phyloP scores from a whole-genome alignment of 2,329 filamentous ascomycete species.

The Periconia sp. region DNA sequence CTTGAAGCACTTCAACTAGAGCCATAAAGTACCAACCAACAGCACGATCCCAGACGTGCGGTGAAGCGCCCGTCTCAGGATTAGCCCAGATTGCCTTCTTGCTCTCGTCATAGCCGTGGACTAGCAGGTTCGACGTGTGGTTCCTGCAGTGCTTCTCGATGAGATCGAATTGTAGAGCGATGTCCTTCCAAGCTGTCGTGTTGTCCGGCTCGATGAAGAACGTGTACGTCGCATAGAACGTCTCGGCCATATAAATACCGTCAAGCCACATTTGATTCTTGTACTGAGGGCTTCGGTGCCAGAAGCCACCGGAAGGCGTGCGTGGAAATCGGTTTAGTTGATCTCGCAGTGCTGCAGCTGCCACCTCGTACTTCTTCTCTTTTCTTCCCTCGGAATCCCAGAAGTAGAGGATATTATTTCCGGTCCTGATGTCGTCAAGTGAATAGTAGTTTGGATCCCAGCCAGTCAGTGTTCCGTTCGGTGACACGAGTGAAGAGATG shows the following conservation, averaged over 20 bases:
- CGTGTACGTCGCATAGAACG: constrained; percentile 49
- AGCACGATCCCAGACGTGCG: constrained; percentile 46
- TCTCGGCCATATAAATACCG: constrained; percentile 54
- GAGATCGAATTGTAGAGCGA: constrained; percentile 43
- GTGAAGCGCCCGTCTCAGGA: constrained; percentile 40
- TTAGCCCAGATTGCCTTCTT: constrained; percentile 45
- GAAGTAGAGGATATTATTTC: constrained; percentile 60
- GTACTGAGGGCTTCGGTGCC: constrained; percentile 58
- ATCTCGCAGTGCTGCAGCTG: constrained; percentile 54
- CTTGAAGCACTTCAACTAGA: constrained; percentile 56
- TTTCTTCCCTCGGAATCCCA: constrained; percentile 48
- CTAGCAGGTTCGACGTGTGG: constrained; percentile 37
- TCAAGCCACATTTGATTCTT: constrained; percentile 65
- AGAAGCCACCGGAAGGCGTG: constrained; percentile 60
- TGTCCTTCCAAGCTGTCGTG: constrained; percentile 52
- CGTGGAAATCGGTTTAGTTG: constrained; percentile 58
- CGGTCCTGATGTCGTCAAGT: constrained; percentile 58
- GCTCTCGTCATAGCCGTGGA: constrained; percentile 44
- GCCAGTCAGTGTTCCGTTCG: constrained; percentile 55
- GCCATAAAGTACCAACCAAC: constrained; percentile 48
- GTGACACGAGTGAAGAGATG: constrained; percentile 55
- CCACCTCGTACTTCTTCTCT: constrained; percentile 56
- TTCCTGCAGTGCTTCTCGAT: constrained; percentile 44
- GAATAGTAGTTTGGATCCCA: constrained; percentile 59
- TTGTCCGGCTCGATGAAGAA: constrained; percentile 45